Evolutionary conservation across 306 rosid genomes (phyloP), one percentile per base, ranked within the genome.

Genomic region (Malus fusca): DNA sequence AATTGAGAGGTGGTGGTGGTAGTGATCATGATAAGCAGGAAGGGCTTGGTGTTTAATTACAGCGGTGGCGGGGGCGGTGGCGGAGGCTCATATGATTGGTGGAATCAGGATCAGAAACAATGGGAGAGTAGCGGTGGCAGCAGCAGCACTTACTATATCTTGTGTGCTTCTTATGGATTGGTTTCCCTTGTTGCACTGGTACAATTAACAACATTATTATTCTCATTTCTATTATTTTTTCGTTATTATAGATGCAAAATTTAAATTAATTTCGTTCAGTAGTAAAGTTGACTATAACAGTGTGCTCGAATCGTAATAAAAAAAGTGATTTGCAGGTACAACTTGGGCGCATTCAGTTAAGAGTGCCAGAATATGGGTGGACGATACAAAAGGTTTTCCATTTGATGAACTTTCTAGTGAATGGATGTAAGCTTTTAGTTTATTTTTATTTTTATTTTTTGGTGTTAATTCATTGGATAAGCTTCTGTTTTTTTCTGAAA

Each of bases 361-460:
- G 95, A 84, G 89, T 91, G 7, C 92, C 89, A 11, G 97, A 89
- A 77, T 89, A 80, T 81, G 97, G 91, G 22, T 91, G 95, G 92
- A 91, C 97, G 68, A 91, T 91, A 6, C 95, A 91, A 80, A 91
- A 88, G 84, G 87, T 83, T 83, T 91, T 91, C 83, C 97, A 91
- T 83, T 84, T 89, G 83, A 88, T 91, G 97, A 91, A 87, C 83
- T 88, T 88, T 77, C 17, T 86, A 70, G 92, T 89, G 77, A 89
- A 86, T 76, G 95, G 90, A 84, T 65, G 97, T 89, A 85, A 86
- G 85, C 31, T 61, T 61, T 60, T 22, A 75, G 75, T 46, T 71
- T 66, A 8, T 15, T 67, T 23, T 74, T 26, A 33, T 46, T 21
- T 56, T 56, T 3, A 5, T 21, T 21, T 55, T 19, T 9, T n/a